Evolutionary conservation across 2,329 filamentous ascomycete genomes (phyloP), one percentile per base, ranked within the genome.

Genomic region (Berkeleyomyces rouxiae): DNA sequence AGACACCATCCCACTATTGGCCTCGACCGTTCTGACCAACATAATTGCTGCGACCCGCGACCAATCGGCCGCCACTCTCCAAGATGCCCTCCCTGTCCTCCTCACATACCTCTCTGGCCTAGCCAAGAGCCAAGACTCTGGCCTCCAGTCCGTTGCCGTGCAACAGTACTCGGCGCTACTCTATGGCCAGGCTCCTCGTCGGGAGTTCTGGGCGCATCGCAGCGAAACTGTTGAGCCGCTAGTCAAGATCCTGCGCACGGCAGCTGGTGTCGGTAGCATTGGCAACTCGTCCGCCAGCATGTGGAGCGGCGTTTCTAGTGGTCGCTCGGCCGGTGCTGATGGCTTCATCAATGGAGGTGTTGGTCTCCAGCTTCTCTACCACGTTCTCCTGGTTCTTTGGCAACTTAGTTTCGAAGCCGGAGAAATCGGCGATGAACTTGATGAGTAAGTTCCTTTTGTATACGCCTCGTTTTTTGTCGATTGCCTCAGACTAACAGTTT

Each of bases 391-490:
- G 59, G 91, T 95, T 10, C 77, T 99, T 64, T 99, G 93, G 93
- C 91, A 97, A 77, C 79, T 99, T 68, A 96, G 90, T 71, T 99
- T 99, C 68, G 93, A 97, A 72, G 89, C 90, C 10, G 85, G 86
- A 64, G 74, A 78, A 1, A 78, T 86, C 69, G 83, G 83, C 44
- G 81, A 85, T 65, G 90, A 92, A 49, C 78, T 99, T 64, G 88
- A 97, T 74, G 84, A 90, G 88, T 93, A 79, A 69, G 86, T 74
- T 11, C 4, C 60, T 7, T 13, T 16, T 9, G 6, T 47, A 43
- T 6, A 39, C 3, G 5, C n/a, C 58, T 46, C 33, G 39, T 16
- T 5, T 51, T 37, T 1, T n/a, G 13, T 43, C 53, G n/a, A 10
- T 51, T 36, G 4, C 40, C 23, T 13, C 36, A 4, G 46, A 53